phyloP scores from a whole-genome alignment of 2,329 filamentous ascomycete genomes.

The Aspergillus transmontanensis region DNA sequence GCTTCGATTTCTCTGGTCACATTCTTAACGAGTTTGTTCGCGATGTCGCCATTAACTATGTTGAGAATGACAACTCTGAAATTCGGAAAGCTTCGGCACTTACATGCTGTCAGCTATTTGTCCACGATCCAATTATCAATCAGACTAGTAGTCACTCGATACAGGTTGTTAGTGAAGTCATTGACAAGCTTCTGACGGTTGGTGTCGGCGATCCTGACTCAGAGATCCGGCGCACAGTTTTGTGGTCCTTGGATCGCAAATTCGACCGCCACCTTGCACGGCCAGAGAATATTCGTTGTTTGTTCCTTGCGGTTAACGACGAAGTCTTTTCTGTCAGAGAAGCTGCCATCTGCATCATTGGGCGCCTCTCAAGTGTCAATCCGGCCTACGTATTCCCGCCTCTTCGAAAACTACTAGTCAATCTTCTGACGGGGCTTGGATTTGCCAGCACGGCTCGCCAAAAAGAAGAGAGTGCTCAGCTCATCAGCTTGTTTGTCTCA shows the following conservation, averaged over 20 bases:
- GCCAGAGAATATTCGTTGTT: slow-evolving; percentile 91
- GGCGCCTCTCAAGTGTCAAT: slow-evolving; percentile 85
- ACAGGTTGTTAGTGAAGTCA: slow-evolving; percentile 95
- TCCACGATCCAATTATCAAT: slow-evolving; percentile 94
- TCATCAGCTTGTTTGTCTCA: slow-evolving; percentile 88
- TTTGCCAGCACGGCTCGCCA: slow-evolving; percentile 92
- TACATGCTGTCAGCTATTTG: slow-evolving; percentile 96
- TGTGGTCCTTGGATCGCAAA: slow-evolving; percentile 84
- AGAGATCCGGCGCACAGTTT: slow-evolving; percentile 83
- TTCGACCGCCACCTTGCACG: slow-evolving; percentile 97
- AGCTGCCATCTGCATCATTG: slow-evolving; percentile 94
- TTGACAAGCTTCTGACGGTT: slow-evolving; percentile 92
- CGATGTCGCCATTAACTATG: slow-evolving; percentile 96
- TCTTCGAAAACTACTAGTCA: slow-evolving; percentile 89
- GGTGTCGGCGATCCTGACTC: slow-evolving; percentile 90
- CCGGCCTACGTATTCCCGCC: slow-evolving; percentile 98
- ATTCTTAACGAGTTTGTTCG: slow-evolving; percentile 98
- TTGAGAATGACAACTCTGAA: slow-evolving; percentile 91
- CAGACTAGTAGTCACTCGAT: slow-evolving; percentile 97
- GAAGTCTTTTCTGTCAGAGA: slow-evolving; percentile 91
- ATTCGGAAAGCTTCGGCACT: slow-evolving; percentile 92
- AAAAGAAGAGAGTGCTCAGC: slow-evolving; percentile 93
- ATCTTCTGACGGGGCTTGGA: slow-evolving; percentile 92
- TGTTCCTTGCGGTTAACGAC: slow-evolving; percentile 95
- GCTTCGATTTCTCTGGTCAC: slow-evolving; percentile 89